Conservation (phyloP, 176 grass and related monocot genomes). For the Paspalum vaginatum region DNA sequence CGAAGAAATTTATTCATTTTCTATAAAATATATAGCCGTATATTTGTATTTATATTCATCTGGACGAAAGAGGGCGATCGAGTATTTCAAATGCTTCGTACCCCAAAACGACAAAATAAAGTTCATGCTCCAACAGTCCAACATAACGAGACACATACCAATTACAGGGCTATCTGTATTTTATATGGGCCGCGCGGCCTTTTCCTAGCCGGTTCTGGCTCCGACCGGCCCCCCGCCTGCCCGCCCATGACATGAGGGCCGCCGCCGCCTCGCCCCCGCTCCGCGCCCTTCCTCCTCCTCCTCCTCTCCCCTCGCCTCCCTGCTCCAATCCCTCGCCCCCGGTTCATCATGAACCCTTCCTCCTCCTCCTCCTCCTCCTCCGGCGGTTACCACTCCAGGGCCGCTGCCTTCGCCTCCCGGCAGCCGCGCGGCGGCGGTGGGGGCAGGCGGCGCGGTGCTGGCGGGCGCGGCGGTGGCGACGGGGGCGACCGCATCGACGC, state of each 20-base stretch:
- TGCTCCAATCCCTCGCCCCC: neutral
- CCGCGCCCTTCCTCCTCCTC: conserved; percentile 32
- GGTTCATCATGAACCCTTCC: conserved; percentile 40
- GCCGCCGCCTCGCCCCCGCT: conserved; percentile 4
- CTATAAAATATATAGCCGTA: no score
- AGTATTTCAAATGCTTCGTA: no score
- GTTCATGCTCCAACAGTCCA: no score
- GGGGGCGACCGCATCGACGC: conserved; percentile 60
- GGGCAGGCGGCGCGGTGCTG: conserved; percentile 32
- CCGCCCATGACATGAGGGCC: conserved; percentile 31
- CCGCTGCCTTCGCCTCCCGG: conserved; percentile 38
- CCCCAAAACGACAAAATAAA: no score
- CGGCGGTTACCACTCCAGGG: conserved; percentile 38
- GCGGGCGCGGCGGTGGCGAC: conserved; percentile 5
- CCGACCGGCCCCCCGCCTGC: neutral
- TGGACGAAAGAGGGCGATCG: no score
- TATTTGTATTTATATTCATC: no score
- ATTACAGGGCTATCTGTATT: no score
- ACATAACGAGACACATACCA: no score
- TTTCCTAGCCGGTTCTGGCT: no score
- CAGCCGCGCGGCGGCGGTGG: conserved; percentile 37
- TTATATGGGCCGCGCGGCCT: no score
- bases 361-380: conserved; percentile 48
- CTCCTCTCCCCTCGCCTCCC: neutral
- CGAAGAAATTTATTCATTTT: no score